Evolutionary conservation across 2,329 filamentous ascomycete species (phyloP), one percentile per base, ranked within the genome.

Genomic region (Herpotrichia juniperi): DNA sequence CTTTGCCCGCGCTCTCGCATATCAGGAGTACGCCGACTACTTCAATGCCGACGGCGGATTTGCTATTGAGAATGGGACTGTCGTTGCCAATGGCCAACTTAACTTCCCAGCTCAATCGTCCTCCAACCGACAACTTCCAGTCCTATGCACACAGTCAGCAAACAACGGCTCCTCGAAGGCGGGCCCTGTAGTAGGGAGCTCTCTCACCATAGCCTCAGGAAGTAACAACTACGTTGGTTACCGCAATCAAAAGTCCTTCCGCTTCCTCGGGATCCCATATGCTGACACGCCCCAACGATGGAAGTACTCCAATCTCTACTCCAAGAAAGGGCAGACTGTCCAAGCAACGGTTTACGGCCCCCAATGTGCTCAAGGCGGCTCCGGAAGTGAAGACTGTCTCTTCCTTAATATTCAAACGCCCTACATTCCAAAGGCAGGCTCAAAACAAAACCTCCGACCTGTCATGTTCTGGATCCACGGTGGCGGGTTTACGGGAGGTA

Each of bases 381-480:
- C 69, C 44, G 66, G 77, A 46, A 69, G 66, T 22, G 80, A 82
- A 56, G 74, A 81, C 55, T 82, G 79, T 51, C 66, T 81, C 3
- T 78, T 78, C 51, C 50, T 82, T 48, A 80, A 81, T 53, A 79
- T 82, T 11, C 76, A 79, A 50, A 78, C 79, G 1, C 66, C 67
- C 8, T 66, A 68, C 16, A 62, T 71, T n/a, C 67, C 68, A 16
- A 78, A 74, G 31, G 59, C 64, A 10, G 73, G 70, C 4, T 74
- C 67, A 3, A 74, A 72, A 48, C 66, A 64, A 14, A 61, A 75
- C 2, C 68, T 81, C 4, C 72, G 75, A 26, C 77, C 80, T 0
- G 80, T 83, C 0, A 67, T 81, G 42, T 78, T 82, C 53, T 81
- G 76, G 69, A 81, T 83, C 17, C 78, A 82, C 44, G 84, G 84